A percentile compares a stretch with the other conserved stretches of the same genome.
Evolutionary conservation across 1,284 basidiomycete species (phyloP).

Genomic region (Papiliotrema terrestris): DNA sequence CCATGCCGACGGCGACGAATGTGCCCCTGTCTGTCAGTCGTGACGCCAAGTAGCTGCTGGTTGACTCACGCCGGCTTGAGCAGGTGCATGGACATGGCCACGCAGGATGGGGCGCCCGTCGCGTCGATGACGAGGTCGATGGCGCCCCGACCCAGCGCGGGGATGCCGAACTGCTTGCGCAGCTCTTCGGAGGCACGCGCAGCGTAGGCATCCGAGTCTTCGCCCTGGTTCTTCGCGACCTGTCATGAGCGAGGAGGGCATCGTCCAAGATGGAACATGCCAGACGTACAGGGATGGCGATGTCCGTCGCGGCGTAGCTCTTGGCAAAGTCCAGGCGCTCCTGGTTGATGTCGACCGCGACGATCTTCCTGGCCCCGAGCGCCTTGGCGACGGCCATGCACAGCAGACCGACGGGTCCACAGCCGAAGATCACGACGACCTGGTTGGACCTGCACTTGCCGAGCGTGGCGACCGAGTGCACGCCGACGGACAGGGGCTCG

Average conservation of each 20-base stretch:
- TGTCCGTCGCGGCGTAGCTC: slow-evolving; percentile 76
- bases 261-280: not conserved
- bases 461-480: slow-evolving; percentile 79
- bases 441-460: slow-evolving; percentile 69
- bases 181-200: slow-evolving; percentile 51
- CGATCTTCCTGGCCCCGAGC: slow-evolving; percentile 72
- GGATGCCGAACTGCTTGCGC: slow-evolving; percentile 49
- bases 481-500: slow-evolving; percentile 88
- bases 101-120: slow-evolving; percentile 61
- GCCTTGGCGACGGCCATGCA: slow-evolving; percentile 91
- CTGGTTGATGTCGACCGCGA: slow-evolving; percentile 78
- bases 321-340: slow-evolving; percentile 85
- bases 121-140: slow-evolving; percentile 61
- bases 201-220: slow-evolving; percentile 66
- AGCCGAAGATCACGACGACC: slow-evolving; percentile 74
- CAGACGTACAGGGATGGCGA: slow-evolving; percentile 60
- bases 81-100: slow-evolving; percentile 56
- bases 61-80: slow-evolving; percentile 59
- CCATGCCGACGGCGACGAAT: slow-evolving; percentile 50
- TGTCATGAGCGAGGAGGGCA: not conserved
- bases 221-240: slow-evolving; percentile 57
- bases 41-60: not conserved
- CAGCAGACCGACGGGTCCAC: slow-evolving; percentile 86
- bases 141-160: slow-evolving; percentile 49
- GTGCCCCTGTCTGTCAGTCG: slow-evolving; percentile 30